Base-by-base conservation (phyloP, 2,329 filamentous ascomycete species). In the Rutstroemia sp. region DNA sequence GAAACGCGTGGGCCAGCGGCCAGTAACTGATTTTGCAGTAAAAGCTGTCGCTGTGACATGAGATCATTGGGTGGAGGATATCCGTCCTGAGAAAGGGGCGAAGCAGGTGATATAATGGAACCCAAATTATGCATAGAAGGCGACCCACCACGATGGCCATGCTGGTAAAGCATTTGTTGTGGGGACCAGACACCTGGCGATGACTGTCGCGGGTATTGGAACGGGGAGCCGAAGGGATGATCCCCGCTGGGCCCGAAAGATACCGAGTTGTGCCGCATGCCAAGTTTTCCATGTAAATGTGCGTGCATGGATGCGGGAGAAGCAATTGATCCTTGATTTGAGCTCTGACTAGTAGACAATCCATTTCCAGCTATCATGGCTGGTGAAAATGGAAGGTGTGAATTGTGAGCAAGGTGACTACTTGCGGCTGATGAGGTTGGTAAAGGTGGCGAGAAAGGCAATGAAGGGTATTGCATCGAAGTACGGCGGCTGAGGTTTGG, bases 371-470 rank as follows among this genome's bases (percentile, higher is more conserved):
- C 78, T 4, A 83, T 78, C 70, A 92, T 85, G 27, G 60, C 48
- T 8, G 68, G 68, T n/a, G 68, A 70, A 52, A 70, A 85, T 84
- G 61, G 77, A 77, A 54, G 34, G 80, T 81, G 57, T 81, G 75
- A 47, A 49, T 49, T 54, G 23, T 78, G 74, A 63, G 76, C 72
- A 36, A 76, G 72, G 47, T 83, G 83, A 60, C 83, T 87, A 72
- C 89, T 92, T 34, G 82, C 83, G 12, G 85, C 87, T 30, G 91
- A 95, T 0, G 84, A 85, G 0, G 89, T 84, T 19, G 88, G 88
- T 25, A 95, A 73, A 1, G 91, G 89, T 9, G 92, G 91, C 21
- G 92, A 95, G 67, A 92, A 91, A 5, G 89, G 83, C 51, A 92
- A 75, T 6, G 85, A 80, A 5, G 88, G 87, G 67, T 89, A 89